A percentile compares a stretch with the other conserved stretches of the same genome.
These are phyloP conservation scores for Pseudogymnoascus sp. DNA, from an alignment of 2,329 filamentous ascomycete species.

Conservation along the genomic window DNA sequence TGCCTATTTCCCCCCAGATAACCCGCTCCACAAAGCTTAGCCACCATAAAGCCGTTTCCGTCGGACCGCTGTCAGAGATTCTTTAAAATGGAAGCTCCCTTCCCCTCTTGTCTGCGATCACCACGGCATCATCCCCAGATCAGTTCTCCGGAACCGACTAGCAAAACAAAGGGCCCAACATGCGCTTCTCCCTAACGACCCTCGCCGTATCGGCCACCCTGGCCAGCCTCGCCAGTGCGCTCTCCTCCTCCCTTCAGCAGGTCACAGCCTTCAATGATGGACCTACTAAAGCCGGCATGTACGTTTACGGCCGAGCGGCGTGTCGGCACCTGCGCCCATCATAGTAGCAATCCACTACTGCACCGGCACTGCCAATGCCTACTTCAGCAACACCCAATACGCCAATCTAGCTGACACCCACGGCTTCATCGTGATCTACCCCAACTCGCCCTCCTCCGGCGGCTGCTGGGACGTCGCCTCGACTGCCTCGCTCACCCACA, in stretches of 20 bases:
- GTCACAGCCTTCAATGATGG: conserved; percentile 20
- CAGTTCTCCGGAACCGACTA: background rate
- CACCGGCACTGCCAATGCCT: conserved; percentile 15
- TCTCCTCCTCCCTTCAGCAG: conserved; percentile 14
- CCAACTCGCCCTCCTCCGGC: conserved; percentile 43
- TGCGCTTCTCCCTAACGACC: background rate
- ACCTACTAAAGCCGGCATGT: conserved; percentile 22
- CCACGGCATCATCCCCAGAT: background rate
- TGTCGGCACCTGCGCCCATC: conserved; percentile 18
- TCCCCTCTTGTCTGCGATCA: background rate
- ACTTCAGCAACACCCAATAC: conserved; percentile 22
- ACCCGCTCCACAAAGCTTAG: background rate
- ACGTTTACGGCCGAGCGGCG: conserved; percentile 22
- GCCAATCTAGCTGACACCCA: conserved; percentile 43
- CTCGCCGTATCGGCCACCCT: conserved; percentile 21
- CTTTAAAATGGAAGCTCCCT: conserved; percentile 3
- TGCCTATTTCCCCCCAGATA: background rate
- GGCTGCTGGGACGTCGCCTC: conserved; percentile 55
- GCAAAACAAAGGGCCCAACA: background rate
- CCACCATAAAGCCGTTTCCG: background rate
- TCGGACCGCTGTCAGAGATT: background rate
- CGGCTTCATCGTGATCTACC: conserved; percentile 56
- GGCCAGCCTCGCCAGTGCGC: background rate
- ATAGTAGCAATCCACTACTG: conserved; percentile 21
- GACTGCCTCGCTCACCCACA: conserved; percentile 44